Evolutionary conservation across 129 eudicot species (phyloP).

Genomic region (Tagetes patula): DNA sequence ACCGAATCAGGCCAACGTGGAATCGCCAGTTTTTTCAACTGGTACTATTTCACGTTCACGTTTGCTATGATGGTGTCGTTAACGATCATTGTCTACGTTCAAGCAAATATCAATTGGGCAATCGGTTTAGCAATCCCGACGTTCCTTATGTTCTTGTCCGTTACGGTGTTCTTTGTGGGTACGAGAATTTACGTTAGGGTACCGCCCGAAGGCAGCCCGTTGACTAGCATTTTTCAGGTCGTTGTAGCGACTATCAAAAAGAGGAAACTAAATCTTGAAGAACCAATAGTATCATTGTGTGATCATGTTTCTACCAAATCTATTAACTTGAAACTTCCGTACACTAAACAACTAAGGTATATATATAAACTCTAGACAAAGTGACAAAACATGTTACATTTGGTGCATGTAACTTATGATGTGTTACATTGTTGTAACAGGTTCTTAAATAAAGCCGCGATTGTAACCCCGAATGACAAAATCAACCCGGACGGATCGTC

Average conservation of each 20-base stretch:
- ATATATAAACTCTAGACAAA: neutral
- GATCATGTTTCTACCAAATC: conserved; percentile 36
- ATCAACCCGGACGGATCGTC: conserved; percentile 60
- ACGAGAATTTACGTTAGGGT: conserved; percentile 45
- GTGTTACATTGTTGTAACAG: conserved; percentile 15
- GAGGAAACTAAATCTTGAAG: conserved; percentile 39
- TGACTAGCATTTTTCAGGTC: conserved; percentile 45
- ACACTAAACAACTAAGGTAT: conserved; percentile 39
- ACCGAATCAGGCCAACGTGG: conserved; percentile 53
- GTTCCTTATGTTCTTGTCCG: conserved; percentile 48
- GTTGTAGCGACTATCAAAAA: conserved; percentile 42
- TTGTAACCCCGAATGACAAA: conserved; percentile 48
- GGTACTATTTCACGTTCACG: conserved; percentile 60
- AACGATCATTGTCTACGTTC: conserved; percentile 51
- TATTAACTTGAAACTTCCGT: conserved; percentile 48
- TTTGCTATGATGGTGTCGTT: conserved; percentile 54
- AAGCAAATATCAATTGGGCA: conserved; percentile 47
- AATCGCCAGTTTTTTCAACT: conserved; percentile 52
- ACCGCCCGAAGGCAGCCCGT: conserved; percentile 48
- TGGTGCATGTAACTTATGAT: neutral
- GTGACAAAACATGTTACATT: neutral
- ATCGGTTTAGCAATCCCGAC: conserved; percentile 51
- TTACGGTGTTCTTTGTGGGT: conserved; percentile 42
- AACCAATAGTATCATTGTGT: conserved; percentile 33
- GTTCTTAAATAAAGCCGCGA: conserved; percentile 55